A percentile compares a stretch with the other conserved stretches of the same genome.
Conservation (phyloP, 805 yeast genomes). For the Cyberlindnera euphorbiae region DNA sequence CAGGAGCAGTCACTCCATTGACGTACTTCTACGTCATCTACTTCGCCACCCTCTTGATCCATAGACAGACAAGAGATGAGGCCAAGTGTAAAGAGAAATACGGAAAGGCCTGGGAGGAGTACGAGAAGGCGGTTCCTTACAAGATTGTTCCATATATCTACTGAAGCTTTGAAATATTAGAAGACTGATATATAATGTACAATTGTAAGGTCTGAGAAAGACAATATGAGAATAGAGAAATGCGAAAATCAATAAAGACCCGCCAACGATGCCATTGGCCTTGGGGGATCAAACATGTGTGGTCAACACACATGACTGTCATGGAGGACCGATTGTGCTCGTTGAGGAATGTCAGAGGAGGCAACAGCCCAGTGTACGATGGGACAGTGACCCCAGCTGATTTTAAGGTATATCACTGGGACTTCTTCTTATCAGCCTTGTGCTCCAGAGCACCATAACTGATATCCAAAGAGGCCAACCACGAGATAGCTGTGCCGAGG, state of each 20-base stretch:
- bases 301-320: too few relatives aligned
- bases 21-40: slow-evolving; percentile 85
- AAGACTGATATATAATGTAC: background rate
- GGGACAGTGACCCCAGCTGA: too few relatives aligned
- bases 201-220: background rate
- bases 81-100: slow-evolving; percentile 84
- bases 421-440: slow-evolving; percentile 43
- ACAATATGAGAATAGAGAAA: background rate
- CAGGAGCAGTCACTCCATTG: slow-evolving; percentile 74
- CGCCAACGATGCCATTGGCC: too few relatives aligned
- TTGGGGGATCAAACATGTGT: too few relatives aligned
- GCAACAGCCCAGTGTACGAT: too few relatives aligned
- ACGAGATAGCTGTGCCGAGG: slow-evolving; percentile 57
- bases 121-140: slow-evolving; percentile 77
- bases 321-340: too few relatives aligned
- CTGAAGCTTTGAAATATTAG: slow-evolving; percentile 26
- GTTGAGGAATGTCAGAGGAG: too few relatives aligned
- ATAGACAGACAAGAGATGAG: slow-evolving; percentile 89
- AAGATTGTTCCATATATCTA: slow-evolving; percentile 87
- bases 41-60: slow-evolving; percentile 76
- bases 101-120: slow-evolving; percentile 81
- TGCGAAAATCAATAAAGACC: too few relatives aligned
- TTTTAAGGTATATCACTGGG: slow-evolving; percentile 8
- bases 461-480: slow-evolving; percentile 69
- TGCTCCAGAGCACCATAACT: slow-evolving; percentile 81